Conservation (phyloP, 768 basidiomycete genomes). For the Amanita inopinata region DNA sequence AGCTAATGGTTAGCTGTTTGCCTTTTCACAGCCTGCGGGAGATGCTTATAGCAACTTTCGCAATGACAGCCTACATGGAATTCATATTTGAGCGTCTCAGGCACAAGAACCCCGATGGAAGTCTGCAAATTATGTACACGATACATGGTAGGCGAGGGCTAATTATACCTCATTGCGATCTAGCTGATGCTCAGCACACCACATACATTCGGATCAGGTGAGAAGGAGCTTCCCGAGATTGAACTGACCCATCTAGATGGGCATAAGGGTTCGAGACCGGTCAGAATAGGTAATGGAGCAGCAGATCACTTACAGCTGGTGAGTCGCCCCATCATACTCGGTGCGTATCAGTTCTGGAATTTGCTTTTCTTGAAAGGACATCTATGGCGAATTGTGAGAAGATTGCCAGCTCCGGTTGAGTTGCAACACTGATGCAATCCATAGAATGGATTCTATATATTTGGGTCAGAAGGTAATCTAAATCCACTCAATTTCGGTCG, state of each 20-base stretch:
- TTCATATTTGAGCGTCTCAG: slow-evolving; percentile 81
- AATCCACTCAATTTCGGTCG: no score
- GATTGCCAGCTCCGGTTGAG: neutral
- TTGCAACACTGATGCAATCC: slow-evolving; percentile 2
- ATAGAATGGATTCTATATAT: slow-evolving; percentile 92
- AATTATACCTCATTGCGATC: neutral
- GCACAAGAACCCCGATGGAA: slow-evolving; percentile 82
- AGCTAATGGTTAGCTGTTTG: slow-evolving; percentile 62
- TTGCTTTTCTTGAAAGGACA: slow-evolving; percentile 53
- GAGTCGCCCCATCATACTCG: slow-evolving; percentile 14
- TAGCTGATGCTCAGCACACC: slow-evolving; percentile 6
- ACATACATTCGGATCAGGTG: slow-evolving; percentile 29
- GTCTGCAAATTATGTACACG: slow-evolving; percentile 95
- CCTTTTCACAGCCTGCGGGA: neutral
- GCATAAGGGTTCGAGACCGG: slow-evolving; percentile 77
- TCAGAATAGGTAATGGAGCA: slow-evolving; percentile 92
- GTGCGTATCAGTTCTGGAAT: neutral
- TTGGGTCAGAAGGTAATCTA: slow-evolving; percentile 90
- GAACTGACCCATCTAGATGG: slow-evolving; percentile 85
- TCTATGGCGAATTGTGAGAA: slow-evolving; percentile 85
- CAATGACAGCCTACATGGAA: slow-evolving; percentile 68
- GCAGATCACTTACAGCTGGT: slow-evolving; percentile 89
- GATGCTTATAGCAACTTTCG: no score
- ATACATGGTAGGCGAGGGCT: slow-evolving; percentile 61
- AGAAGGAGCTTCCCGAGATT: slow-evolving; percentile 74